Percentiles rank a stretch among this genome's conserved stretches.
phyloP scores from a whole-genome alignment of 2,329 filamentous ascomycete species.

The Phyllosticta paracitricarpa region DNA sequence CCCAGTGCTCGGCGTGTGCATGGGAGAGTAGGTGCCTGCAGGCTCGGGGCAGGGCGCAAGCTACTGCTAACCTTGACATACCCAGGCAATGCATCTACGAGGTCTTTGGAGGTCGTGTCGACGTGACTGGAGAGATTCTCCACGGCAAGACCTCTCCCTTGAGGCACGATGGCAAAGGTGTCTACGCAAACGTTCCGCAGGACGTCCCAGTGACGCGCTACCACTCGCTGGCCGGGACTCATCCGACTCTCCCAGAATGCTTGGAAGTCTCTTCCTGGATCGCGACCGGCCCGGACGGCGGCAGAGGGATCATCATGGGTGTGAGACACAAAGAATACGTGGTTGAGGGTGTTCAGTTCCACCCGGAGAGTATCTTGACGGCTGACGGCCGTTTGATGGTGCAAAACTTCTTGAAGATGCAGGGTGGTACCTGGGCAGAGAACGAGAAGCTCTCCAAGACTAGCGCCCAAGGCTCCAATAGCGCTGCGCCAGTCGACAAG shows the following conservation, averaged over 20 bases:
- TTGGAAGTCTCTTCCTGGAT: slow-evolving; percentile 91
- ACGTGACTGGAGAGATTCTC: slow-evolving; percentile 88
- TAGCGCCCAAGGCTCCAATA: slow-evolving; percentile 15
- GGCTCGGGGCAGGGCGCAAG: neutral
- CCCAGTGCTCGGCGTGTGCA: slow-evolving; percentile 93
- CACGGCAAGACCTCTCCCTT: slow-evolving; percentile 94
- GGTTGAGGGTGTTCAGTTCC: slow-evolving; percentile 95
- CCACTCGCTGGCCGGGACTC: slow-evolving; percentile 88
- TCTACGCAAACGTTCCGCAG: slow-evolving; percentile 73
- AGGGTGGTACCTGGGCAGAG: slow-evolving; percentile 83
- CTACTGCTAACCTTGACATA: slow-evolving; percentile 5
- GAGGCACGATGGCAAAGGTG: slow-evolving; percentile 81
- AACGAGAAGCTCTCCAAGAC: slow-evolving; percentile 48
- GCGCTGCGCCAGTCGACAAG: slow-evolving; percentile 36
- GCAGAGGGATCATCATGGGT: slow-evolving; percentile 88
- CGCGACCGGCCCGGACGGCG: slow-evolving; percentile 59
- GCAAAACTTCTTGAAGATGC: slow-evolving; percentile 80
- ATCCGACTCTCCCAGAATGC: slow-evolving; percentile 72
- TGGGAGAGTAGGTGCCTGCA: slow-evolving; percentile 66
- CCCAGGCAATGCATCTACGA: slow-evolving; percentile 86
- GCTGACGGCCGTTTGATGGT: slow-evolving; percentile 83
- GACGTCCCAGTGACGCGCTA: slow-evolving; percentile 85
- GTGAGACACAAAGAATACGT: slow-evolving; percentile 85
- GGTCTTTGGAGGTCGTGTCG: slow-evolving; percentile 82
- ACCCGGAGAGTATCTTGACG: slow-evolving; percentile 93